Evolutionary conservation across 768 basidiomycete genomes (phyloP).

Genomic region (Vararia minispora): DNA sequence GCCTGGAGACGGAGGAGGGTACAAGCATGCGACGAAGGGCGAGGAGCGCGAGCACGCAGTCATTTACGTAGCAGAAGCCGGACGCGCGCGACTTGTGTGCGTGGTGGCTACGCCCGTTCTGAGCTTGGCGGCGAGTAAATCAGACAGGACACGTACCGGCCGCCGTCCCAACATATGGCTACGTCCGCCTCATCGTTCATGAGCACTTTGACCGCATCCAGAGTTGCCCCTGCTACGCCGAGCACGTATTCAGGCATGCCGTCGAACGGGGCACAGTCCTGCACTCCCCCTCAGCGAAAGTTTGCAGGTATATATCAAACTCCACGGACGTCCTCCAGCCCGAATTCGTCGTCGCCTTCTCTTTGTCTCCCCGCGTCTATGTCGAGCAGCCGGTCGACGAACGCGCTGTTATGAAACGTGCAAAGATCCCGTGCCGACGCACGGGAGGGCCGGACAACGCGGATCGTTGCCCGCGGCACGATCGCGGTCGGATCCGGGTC

Average conservation of each 20-base stretch:
- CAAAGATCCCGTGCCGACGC: constrained; percentile 5
- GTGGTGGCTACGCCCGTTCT: constrained; percentile 60
- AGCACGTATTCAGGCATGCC: constrained; percentile 59
- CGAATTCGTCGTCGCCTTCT: constrained; percentile 30
- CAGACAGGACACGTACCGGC: constrained; percentile 37
- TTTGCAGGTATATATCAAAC: too few relatives aligned
- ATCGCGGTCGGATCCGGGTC: too few relatives aligned
- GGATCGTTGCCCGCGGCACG: neutral
- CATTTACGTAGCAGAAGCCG: constrained; percentile 93
- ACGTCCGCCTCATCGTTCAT: constrained; percentile 39
- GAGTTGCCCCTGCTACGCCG: constrained; percentile 64
- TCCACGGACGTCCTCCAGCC: constrained; percentile 44
- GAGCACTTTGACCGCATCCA: constrained; percentile 61
- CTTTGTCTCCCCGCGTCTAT: neutral
- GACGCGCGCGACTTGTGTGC: constrained; percentile 67
- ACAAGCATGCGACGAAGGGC: constrained; percentile 35
- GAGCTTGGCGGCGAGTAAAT: neutral
- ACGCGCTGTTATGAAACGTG: constrained; percentile 9
- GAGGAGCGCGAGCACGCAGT: constrained; percentile 75
- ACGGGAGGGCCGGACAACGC: constrained; percentile 5
- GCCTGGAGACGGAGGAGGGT: constrained; percentile 5
- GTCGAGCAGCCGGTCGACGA: constrained; percentile 8
- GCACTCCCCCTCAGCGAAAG: neutral
- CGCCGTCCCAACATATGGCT: constrained; percentile 88
- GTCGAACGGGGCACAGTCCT: constrained; percentile 80